phyloP scores from a whole-genome alignment of 805 yeast genomes.

The Wickerhamiella allomyrinae region DNA sequence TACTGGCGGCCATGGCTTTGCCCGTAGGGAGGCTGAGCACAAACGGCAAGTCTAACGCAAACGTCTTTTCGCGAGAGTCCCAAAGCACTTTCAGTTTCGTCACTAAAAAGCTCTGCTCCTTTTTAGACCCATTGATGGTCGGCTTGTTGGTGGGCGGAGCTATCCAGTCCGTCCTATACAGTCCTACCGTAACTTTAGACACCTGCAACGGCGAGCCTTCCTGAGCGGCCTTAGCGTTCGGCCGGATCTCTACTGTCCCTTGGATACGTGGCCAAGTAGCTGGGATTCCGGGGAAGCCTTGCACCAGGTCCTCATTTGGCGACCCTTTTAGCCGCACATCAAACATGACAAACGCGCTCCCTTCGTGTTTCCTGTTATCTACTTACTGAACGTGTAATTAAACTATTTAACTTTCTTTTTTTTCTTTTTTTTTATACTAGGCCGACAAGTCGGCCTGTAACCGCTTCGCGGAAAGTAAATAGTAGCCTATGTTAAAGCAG shows the following conservation, averaged over 20 bases:
- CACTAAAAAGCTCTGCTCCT: slow-evolving; percentile 25
- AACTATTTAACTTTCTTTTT: no score
- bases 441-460: no score
- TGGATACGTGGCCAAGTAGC: slow-evolving; percentile 30
- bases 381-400: no score
- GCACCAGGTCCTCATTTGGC: slow-evolving; percentile 29
- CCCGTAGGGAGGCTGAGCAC: slow-evolving; percentile 23
- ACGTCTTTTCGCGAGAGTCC: slow-evolving; percentile 15
- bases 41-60: slow-evolving; percentile 28
- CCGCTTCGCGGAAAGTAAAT: no score
- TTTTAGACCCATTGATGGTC: slow-evolving; percentile 19
- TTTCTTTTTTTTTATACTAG: no score
- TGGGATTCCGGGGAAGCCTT: slow-evolving; percentile 31
- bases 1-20: slow-evolving; percentile 24
- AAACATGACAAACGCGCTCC: slow-evolving; percentile 9
- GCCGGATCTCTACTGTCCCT: slow-evolving; percentile 27
- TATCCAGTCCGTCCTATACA: slow-evolving; percentile 28
- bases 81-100: slow-evolving; percentile 21
- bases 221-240: slow-evolving; percentile 3
- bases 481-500: no score
- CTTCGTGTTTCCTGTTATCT: no score
- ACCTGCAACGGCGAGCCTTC: slow-evolving; percentile 14
- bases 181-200: slow-evolving; percentile 22
- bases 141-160: slow-evolving; percentile 24
- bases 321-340: slow-evolving; percentile 21